These are phyloP conservation scores for Batkoa obscura DNA, from an alignment of 371 early-diverging fungal genomes.

Conservation along the genomic window DNA sequence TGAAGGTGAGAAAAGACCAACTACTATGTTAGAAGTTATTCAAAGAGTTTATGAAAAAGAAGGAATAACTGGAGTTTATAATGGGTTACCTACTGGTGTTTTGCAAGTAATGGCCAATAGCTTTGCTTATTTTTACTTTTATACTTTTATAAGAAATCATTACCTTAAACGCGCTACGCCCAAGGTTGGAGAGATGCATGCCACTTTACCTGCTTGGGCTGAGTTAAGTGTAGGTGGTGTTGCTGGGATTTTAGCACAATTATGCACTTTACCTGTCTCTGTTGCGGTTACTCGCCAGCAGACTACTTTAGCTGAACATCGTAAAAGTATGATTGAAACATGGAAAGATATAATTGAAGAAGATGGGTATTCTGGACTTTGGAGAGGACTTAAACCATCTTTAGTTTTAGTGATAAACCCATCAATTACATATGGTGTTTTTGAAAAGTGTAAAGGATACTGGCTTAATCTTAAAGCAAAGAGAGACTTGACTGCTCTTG, in stretches of 20 bases:
- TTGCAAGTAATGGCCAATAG: slow-evolving; percentile 73
- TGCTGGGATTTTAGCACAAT: slow-evolving; percentile 77
- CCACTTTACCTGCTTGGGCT: slow-evolving; percentile 29
- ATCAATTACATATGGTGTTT: slow-evolving; percentile 92
- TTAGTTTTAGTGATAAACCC: slow-evolving; percentile 84
- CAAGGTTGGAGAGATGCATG: slow-evolving; percentile 11
- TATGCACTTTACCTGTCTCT: slow-evolving; percentile 80
- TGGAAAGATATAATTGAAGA: slow-evolving; percentile 46
- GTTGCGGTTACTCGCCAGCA: slow-evolving; percentile 74
- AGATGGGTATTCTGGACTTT: slow-evolving; percentile 71
- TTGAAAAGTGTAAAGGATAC: slow-evolving; percentile 59
- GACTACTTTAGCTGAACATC: slow-evolving; percentile 29
- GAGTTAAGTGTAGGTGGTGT: slow-evolving; percentile 79
- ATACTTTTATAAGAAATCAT: slow-evolving; percentile 47
- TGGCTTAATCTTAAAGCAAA: slow-evolving; percentile 15
- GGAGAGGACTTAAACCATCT: slow-evolving; percentile 78
- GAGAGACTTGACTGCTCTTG: slow-evolving; percentile 36
- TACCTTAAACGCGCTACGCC: slow-evolving; percentile 24
- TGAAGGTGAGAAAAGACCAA: slow-evolving; percentile 76
- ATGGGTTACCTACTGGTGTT: slow-evolving; percentile 73
- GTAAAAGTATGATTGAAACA: slow-evolving; percentile 30
- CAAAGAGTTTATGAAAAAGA: slow-evolving; percentile 57
- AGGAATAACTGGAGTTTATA: slow-evolving; percentile 80
- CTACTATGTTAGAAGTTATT: slow-evolving; percentile 39
- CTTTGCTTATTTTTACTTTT: slow-evolving; percentile 91